A percentile compares a stretch with the other conserved stretches of the same genome.
These are phyloP conservation scores for Coemansia sp. DNA, from an alignment of 192 early-diverging fungal species.

Conservation along the genomic window DNA sequence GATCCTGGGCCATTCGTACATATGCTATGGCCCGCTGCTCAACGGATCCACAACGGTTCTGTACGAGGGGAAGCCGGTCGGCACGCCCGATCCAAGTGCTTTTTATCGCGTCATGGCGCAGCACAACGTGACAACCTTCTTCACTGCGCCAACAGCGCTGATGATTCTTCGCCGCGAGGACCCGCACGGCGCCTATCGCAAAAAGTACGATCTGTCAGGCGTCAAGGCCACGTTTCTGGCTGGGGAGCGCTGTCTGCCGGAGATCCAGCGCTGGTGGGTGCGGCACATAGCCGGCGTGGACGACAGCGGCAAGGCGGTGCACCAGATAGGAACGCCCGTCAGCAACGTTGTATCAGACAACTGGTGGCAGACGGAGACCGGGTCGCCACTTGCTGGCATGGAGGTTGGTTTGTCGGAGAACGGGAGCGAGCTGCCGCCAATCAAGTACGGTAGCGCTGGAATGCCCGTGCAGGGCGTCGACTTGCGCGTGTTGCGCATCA, in stretches of 20 bases:
- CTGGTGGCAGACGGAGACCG: conserved; percentile 81
- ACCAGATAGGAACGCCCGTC: conserved; percentile 19
- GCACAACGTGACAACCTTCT: conserved; percentile 72
- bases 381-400: conserved; percentile 68
- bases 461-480: conserved; percentile 76
- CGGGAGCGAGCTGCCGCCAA: conserved; percentile 25
- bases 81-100: conserved; percentile 74
- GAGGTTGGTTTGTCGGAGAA: conserved; percentile 55
- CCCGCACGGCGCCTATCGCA: conserved; percentile 59
- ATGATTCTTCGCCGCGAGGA: conserved; percentile 79
- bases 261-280: conserved; percentile 66
- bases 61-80: conserved; percentile 88
- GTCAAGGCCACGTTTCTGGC: conserved; percentile 72
- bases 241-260: conserved; percentile 81
- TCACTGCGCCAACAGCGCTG: conserved; percentile 83
- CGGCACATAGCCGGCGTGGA: conserved; percentile 28
- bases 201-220: conserved; percentile 62
- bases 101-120: conserved; percentile 79
- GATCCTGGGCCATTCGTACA: conserved; percentile 84
- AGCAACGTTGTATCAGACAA: conserved; percentile 65
- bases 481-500: conserved; percentile 61
- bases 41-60: conserved; percentile 75
- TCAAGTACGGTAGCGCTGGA: conserved; percentile 69
- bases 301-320: conserved; percentile 21
- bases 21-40: conserved; percentile 78